Base-by-base conservation (phyloP, 805 yeast genomes). In the Starmerella vitae region DNA sequence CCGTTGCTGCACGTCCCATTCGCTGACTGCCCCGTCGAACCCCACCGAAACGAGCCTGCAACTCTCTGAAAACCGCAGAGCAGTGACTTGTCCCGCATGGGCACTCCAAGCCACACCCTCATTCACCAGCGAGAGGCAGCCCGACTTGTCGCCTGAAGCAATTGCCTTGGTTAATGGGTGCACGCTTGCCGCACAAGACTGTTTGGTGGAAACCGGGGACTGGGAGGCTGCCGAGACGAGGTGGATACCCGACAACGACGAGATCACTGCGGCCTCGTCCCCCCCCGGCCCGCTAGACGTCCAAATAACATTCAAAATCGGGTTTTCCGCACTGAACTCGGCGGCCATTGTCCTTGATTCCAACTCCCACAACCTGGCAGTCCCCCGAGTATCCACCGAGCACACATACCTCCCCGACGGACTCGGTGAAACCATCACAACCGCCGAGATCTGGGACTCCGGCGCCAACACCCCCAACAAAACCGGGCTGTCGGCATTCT, bases 361-460 rank as follows among this genome's bases (percentile, higher is more conserved):
- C 20, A 34, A 21, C 32, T 41, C 42, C 47, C 48, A 43, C 4
- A 43, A 19, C 20, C 26, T 15, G 15, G 40, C 34, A 12, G 29
- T 18, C 27, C 33, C 36, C 21, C 35, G 33, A 12, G 25, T 37
- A 25, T 37, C 41, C 4, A 28, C 27, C 5, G 24, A 36, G 13
- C 40, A 42, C 3, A 29, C 33, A 12, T 18, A 19, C 13, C 12
- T 20, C 10, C 42, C 47, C n/a, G 35, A 12, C 9, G 34, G 36
- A 19, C 41, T 35, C 7, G 30, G 22, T 4, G 21, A 5, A 4
- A 37, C 20, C 8, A 20, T 9, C 3, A 32, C 32, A 4, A 40
- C 24, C 2, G 47, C 44, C 9, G 36, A 34, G 25, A 22, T 15
- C 9, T 15, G 33, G 12, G 34, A 14, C 5, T 36, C 37, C 3